These are phyloP conservation scores for Setaria italica DNA, from an alignment of 202 grass and related monocot species.

Conservation along the genomic window DNA sequence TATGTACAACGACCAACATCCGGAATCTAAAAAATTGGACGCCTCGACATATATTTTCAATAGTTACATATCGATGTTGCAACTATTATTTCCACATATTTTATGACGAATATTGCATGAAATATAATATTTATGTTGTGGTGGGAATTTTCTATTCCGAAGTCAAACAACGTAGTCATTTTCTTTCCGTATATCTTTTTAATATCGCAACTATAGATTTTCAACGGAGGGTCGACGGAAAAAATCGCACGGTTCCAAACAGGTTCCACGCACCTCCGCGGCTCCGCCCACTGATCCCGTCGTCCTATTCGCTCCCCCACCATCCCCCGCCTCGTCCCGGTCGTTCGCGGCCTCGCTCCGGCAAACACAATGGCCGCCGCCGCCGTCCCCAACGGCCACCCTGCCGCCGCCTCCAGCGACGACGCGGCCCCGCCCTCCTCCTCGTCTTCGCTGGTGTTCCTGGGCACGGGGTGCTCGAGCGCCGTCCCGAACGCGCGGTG, in stretches of 20 bases:
- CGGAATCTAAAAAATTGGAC: too few species aligned
- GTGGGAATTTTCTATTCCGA: too few species aligned
- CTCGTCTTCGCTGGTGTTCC: constrained; percentile 85
- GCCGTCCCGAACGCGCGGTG: constrained; percentile 92
- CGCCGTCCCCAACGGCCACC: constrained; percentile 39
- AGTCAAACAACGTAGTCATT: too few species aligned
- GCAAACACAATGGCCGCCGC: constrained; percentile 42
- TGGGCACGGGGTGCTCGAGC: constrained; percentile 96
- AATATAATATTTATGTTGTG: too few species aligned
- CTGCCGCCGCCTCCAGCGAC: neutral
- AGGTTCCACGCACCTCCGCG: constrained; percentile 23
- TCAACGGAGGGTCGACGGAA: too few species aligned
- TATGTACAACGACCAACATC: too few species aligned
- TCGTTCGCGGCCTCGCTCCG: constrained; percentile 26
- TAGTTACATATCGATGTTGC: too few species aligned
- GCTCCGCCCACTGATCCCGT: neutral
- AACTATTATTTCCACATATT: too few species aligned
- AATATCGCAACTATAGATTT: too few species aligned
- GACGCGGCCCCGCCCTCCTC: neutral
- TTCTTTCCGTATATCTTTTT: too few species aligned
- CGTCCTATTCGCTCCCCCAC: neutral
- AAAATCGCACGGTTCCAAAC: neutral
- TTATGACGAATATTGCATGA: too few species aligned
- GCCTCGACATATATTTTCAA: too few species aligned
- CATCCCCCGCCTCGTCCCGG: constrained; percentile 9